Base-by-base conservation (phyloP, 1,139 yeast species). In the Oligophagozyma castellii region DNA sequence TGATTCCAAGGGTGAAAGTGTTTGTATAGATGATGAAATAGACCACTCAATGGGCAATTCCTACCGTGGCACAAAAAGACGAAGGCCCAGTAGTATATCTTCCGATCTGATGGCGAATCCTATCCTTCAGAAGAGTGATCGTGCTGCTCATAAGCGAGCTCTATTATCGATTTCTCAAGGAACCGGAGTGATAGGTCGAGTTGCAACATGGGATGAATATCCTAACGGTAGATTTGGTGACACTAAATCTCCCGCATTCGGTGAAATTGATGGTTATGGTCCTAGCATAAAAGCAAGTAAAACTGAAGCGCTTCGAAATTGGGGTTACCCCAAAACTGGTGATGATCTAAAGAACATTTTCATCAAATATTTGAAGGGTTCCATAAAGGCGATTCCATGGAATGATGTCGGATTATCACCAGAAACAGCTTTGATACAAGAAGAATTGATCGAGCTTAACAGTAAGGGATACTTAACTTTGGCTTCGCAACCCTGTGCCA, bases 171-270 rank as follows among this genome's bases (percentile, higher is more conserved):
- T 81, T 22, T 77, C 92, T 31, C 67, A 78, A 15, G 95, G 94
- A 28, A 76, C 78, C 40, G 94, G 94, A 24, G 70, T 79, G 2
- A 52, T 81, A 25, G 94, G 95, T 15, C 73, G 86, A 40, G 93
- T 81, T 53, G 95, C 95, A 6, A 81, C 92, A 3, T 89, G 98
- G 98, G 98, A 89, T 60, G 98, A 89, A 48, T 89, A 83, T 55
- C 93, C 96, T 12, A 89, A 89, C 51, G 98, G 98, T 46, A 70
- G 98, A 58, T 89, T 84, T 54, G 95, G 98, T 56, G 95, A 92
- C 56, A 83, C 96, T 0, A 67, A 93, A 43, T 84, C 96, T 19
- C 98, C 98, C 4, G 89, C 98, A 0, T 89, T 79, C 56, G 98
- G 98, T 58, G 95, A 86, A 55, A 80, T 86, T 46, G 95, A 86